Percentiles rank a stretch among this genome's conserved stretches.
phyloP scores from a whole-genome alignment of 163 green algal genomes.

The Prototheca cutis region DNA sequence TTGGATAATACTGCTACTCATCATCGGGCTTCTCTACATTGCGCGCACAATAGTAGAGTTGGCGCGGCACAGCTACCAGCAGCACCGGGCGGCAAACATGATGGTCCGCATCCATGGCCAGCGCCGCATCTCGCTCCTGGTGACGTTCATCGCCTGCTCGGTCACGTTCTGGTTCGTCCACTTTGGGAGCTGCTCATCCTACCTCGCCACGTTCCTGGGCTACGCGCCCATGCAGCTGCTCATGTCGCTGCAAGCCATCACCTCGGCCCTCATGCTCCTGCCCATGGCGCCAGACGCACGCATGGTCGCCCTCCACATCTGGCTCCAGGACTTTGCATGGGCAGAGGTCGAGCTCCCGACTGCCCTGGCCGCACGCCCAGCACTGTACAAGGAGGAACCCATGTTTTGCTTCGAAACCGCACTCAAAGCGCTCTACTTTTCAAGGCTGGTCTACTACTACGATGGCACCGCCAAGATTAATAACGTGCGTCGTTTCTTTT shows the following conservation, averaged over 20 bases:
- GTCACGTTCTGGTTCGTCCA: not conserved
- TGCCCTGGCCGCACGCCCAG: not conserved
- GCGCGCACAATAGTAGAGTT: not conserved
- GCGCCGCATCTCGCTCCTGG: not conserved
- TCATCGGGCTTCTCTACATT: not conserved
- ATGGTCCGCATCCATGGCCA: not conserved
- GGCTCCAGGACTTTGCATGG: constrained; percentile 21
- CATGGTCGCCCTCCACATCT: constrained; percentile 8
- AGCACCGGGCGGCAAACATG: constrained; percentile 19
- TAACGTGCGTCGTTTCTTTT: too few relatives aligned
- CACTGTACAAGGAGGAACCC: constrained; percentile 18
- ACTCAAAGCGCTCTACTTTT: constrained; percentile 33
- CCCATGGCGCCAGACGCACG: constrained; percentile 6
- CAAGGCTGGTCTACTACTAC: constrained; percentile 22
- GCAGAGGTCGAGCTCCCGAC: constrained; percentile 8
- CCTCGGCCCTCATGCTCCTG: constrained; percentile 2
- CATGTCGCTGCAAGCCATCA: not conserved
- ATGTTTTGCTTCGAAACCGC: constrained; percentile 51
- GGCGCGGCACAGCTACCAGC: constrained; percentile 2
- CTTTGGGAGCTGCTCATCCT: not conserved
- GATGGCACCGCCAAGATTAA: not conserved
- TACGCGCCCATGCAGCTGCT: not conserved
- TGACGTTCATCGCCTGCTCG: not conserved
- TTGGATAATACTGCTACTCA: not conserved
- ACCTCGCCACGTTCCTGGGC: not conserved